Conservation (phyloP, 2,329 filamentous ascomycete species). For the Penicillium brasilianum region DNA sequence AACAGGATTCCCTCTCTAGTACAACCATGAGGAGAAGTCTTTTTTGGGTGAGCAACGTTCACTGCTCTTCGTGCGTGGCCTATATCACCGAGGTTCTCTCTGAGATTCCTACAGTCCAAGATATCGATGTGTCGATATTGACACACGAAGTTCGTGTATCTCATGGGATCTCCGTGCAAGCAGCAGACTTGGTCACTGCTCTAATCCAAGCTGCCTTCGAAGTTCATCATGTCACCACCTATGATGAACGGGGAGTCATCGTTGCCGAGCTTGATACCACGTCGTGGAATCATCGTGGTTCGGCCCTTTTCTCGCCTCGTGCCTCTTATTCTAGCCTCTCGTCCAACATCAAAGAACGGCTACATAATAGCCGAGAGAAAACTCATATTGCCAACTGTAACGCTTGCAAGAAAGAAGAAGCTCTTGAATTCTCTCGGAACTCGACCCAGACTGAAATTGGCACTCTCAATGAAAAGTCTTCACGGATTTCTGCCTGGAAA, state of each 20-base stretch:
- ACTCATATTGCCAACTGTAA: slow-evolving; percentile 58
- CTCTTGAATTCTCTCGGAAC: slow-evolving; percentile 27
- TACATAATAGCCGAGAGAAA: slow-evolving; percentile 29
- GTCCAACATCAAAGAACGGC: slow-evolving; percentile 28
- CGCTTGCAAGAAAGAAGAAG: slow-evolving; percentile 52
- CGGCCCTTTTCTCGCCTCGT: slow-evolving; percentile 31
- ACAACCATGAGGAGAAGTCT: slow-evolving; percentile 31
- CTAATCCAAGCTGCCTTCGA: slow-evolving; percentile 54
- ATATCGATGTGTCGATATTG: slow-evolving; percentile 51
- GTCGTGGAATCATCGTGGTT: slow-evolving; percentile 37
- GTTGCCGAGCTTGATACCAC: slow-evolving; percentile 45
- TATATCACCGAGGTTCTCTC: slow-evolving; percentile 52
- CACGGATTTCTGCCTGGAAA: slow-evolving; percentile 3
- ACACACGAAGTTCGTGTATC: slow-evolving; percentile 50
- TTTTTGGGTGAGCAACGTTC: slow-evolving; percentile 55
- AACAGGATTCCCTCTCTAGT: slow-evolving; percentile 14
- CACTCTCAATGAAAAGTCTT: slow-evolving; percentile 21
- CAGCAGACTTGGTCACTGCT: slow-evolving; percentile 42
- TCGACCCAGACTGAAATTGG: slow-evolving; percentile 22
- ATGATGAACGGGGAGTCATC: slow-evolving; percentile 37
- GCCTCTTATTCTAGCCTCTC: slow-evolving; percentile 27
- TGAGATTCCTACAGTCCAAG: slow-evolving; percentile 39
- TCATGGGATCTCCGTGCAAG: slow-evolving; percentile 40
- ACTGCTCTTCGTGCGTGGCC: slow-evolving; percentile 55
- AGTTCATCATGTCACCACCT: slow-evolving; percentile 51